These are phyloP conservation scores for Debaryomyces hansenii DNA, from an alignment of 805 yeast genomes.

Conservation along the genomic window DNA sequence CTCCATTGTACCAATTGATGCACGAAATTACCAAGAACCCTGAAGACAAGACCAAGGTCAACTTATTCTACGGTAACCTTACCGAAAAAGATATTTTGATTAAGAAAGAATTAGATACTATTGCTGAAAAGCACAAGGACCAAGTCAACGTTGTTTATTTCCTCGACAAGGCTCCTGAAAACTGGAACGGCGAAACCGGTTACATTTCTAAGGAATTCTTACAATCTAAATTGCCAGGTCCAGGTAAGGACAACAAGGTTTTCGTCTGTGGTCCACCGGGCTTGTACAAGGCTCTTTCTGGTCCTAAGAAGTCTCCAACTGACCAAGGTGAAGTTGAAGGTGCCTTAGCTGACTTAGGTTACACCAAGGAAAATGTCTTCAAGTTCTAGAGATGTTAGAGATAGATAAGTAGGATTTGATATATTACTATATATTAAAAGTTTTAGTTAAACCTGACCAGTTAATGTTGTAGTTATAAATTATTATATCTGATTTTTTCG, in stretches of 20 bases:
- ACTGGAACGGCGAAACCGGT: constrained; percentile 65
- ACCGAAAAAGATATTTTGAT: constrained; percentile 79
- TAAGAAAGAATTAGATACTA: constrained; percentile 70
- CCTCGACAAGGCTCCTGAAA: constrained; percentile 61
- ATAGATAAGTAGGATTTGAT: neutral
- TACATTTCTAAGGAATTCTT: constrained; percentile 77
- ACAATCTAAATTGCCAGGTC: constrained; percentile 57
- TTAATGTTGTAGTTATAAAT: no score
- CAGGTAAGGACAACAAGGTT: constrained; percentile 58
- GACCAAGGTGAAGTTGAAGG: constrained; percentile 97
- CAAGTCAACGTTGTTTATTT: constrained; percentile 79
- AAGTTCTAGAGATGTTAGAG: constrained; percentile 57
- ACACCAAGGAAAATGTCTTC: constrained; percentile 80
- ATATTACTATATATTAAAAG: neutral
- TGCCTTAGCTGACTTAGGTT: constrained; percentile 84
- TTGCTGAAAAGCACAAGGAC: constrained; percentile 68
- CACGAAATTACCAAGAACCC: constrained; percentile 78
- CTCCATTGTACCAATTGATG: constrained; percentile 89
- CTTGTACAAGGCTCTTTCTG: constrained; percentile 83
- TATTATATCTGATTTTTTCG: no score
- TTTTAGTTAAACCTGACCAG: no score
- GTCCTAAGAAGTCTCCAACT: constrained; percentile 76
- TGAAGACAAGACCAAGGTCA: constrained; percentile 83
- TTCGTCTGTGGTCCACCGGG: constrained; percentile 97
- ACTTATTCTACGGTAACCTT: constrained; percentile 77